phyloP scores from a whole-genome alignment of 306 rosid genomes.

The Alnus rubra region DNA sequence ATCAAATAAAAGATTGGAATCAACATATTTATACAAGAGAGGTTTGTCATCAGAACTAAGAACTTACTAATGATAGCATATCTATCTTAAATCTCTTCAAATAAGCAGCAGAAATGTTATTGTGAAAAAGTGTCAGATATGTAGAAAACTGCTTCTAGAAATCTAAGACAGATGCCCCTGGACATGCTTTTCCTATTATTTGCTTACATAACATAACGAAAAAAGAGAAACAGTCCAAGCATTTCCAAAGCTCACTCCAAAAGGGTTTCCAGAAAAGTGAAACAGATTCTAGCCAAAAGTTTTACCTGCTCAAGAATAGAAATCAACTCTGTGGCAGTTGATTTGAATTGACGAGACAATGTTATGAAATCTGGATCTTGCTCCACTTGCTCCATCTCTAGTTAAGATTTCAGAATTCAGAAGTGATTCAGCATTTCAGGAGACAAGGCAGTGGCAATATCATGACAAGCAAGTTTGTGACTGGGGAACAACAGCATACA shows the following conservation, averaged over 20 bases:
- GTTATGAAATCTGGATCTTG: constrained; percentile 83
- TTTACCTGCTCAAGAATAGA: constrained; percentile 96
- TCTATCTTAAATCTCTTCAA: not conserved
- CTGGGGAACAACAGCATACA: not conserved
- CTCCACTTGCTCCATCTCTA: constrained; percentile 97
- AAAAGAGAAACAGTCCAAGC: not conserved
- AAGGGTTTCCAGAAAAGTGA: constrained; percentile 13
- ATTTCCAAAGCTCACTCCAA: not conserved
- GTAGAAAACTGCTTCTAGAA: not conserved
- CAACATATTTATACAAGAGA: not conserved
- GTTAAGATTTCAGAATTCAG: constrained; percentile 37
- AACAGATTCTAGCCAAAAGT: constrained; percentile 15
- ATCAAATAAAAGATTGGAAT: not conserved
- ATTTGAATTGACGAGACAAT: constrained; percentile 90
- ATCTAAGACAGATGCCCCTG: not conserved
- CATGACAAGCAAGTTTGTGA: not conserved
- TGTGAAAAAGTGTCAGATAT: not conserved
- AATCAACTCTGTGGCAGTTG: constrained; percentile 88
- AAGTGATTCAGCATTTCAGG: constrained; percentile 43
- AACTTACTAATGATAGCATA: not conserved
- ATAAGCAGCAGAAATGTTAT: not conserved
- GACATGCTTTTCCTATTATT: not conserved
- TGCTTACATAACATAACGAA: not conserved
- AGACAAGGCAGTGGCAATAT: constrained; percentile 24
- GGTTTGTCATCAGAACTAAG: not conserved